Evolutionary conservation across 768 basidiomycete species (phyloP), one percentile per base, ranked within the genome.

Genomic region (Amanita polypyramis): DNA sequence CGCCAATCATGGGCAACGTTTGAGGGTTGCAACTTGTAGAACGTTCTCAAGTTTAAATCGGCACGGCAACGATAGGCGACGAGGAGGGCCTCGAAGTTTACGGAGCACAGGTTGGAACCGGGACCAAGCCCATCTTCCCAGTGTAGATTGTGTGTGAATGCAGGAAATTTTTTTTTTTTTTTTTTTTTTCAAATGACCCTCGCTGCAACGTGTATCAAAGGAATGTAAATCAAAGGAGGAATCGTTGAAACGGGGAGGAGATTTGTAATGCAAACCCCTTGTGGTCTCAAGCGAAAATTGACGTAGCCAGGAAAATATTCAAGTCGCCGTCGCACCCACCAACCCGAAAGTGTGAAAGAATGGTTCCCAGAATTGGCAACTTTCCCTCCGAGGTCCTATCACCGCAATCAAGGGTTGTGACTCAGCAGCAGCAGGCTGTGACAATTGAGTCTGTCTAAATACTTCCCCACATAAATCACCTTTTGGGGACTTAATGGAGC

Each of bases 351-450:
- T 27, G 37, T 30, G 46, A 45, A n/a, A 33, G 20, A 3, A 7
- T n/a, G 14, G 21, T 10, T 30, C 35, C 38, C 37, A n/a, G 15
- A 33, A 17, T 32, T 47, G 37, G 38, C 46, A 47, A 40, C 35
- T 47, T 38, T 39, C 39, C 38, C 8, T 30, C 17, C 46, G 46
- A 39, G 46, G 34, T n/a, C 19, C 27, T 21, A 47, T 30, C 37
- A 5, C 43, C 36, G 30, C 35, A 17, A 47, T 38, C 46, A 39
- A 38, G 27, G 27, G 45, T 19, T 29, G 42, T 27, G 23, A n/a
- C n/a, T n/a, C 15, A 15, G 17, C 21, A n/a, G n/a, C 19, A 45
- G 43, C 20, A 32, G 23, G 32, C 27, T 25, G 40, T 42, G 25
- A 42, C 27, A 42, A 42, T 42, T 19, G 23, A 42, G 40, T 27